These are phyloP conservation scores for Adansonia gregorii DNA, from an alignment of 441 rosid genomes.

Conservation along the genomic window DNA sequence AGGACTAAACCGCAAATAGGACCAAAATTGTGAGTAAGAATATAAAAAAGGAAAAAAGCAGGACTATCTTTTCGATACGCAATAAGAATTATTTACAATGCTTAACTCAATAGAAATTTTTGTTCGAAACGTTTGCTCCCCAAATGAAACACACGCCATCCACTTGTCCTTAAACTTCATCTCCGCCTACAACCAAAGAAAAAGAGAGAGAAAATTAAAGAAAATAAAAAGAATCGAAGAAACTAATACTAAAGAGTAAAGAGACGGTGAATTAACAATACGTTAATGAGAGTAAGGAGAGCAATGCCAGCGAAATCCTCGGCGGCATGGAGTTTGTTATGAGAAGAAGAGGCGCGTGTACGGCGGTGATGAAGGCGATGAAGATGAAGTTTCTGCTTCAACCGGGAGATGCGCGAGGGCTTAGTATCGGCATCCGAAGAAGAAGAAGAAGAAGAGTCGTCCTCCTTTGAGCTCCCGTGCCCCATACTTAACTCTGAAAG, in stretches of 20 bases:
- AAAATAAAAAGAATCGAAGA: not conserved
- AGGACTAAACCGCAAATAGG: slow-evolving; percentile 1
- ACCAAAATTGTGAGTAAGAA: not conserved
- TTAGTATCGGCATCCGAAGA: slow-evolving; percentile 14
- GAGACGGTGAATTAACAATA: slow-evolving; percentile 28
- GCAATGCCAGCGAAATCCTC: slow-evolving; percentile 91
- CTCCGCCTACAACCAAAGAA: slow-evolving; percentile 60
- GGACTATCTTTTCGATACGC: not conserved
- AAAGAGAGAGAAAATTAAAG: not conserved
- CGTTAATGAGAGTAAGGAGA: slow-evolving; percentile 66
- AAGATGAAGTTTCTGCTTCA: slow-evolving; percentile 50
- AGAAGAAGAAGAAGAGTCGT: slow-evolving; percentile 9
- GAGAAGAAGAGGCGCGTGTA: slow-evolving; percentile 35
- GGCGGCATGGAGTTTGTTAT: slow-evolving; percentile 40
- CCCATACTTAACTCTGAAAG: slow-evolving; percentile 46
- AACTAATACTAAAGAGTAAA: not conserved
- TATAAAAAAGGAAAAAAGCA: not conserved
- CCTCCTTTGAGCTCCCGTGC: slow-evolving; percentile 46
- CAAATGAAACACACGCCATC: slow-evolving; percentile 86
- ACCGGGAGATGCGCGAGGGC: slow-evolving; percentile 40
- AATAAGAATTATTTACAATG: not conserved
- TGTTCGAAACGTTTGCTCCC: slow-evolving; percentile 87
- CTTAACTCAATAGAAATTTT: slow-evolving; percentile 69
- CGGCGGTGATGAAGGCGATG: slow-evolving; percentile 40
- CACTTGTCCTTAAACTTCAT: slow-evolving; percentile 84